Evolutionary conservation across 2,329 filamentous ascomycete species (phyloP).

Genomic region (Fusarium secorum): DNA sequence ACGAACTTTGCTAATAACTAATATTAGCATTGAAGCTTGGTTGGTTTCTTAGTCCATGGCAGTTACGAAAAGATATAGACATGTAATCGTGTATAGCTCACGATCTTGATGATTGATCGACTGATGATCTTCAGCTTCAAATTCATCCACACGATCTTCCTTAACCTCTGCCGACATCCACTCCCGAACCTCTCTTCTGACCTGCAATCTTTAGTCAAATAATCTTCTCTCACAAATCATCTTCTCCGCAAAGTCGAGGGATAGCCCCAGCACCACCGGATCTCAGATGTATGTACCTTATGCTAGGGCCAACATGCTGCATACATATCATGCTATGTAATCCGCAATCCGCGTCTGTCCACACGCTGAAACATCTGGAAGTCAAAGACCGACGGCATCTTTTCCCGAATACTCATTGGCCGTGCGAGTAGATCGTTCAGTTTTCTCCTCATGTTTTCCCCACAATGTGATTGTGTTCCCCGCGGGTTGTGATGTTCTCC

Average conservation of each 20-base stretch:
- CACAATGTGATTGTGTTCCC: conserved; percentile 2
- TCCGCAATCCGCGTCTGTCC: background rate
- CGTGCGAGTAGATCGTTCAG: background rate
- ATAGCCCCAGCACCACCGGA: conserved; percentile 2
- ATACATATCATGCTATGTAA: background rate
- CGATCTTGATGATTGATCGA: background rate
- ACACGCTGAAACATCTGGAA: conserved; percentile 5
- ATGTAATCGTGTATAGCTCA: background rate
- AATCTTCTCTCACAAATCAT: background rate
- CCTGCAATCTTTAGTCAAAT: background rate
- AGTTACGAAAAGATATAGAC: too few relatives aligned
- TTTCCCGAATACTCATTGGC: background rate
- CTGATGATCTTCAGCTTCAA: background rate
- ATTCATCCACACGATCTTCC: background rate
- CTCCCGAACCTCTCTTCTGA: background rate
- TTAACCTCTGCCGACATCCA: background rate
- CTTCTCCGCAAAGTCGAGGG: conserved; percentile 10
- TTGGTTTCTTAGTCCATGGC: fast-evolving
- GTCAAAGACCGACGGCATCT: conserved; percentile 9
- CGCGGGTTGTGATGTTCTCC: background rate
- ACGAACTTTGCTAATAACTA: too few relatives aligned
- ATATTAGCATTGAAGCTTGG: too few relatives aligned
- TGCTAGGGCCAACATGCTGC: background rate
- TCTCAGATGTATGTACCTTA: background rate
- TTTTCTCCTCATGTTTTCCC: background rate